Evolutionary conservation across 108 stramenopile genomes (phyloP).

Genomic region (Pseudonitzschia multiseries): DNA sequence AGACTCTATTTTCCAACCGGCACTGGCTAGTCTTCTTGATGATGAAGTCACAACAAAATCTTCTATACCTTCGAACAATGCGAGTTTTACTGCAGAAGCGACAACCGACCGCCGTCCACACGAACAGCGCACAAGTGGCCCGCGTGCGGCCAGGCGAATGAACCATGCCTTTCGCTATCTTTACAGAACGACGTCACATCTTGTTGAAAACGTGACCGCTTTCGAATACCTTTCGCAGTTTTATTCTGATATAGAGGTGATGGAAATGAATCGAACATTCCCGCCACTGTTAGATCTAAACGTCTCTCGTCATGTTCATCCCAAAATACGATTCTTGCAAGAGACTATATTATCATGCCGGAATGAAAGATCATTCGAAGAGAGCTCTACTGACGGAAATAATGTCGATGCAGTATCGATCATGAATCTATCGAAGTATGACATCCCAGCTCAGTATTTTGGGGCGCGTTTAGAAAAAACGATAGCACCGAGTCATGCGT

Average conservation of each 20-base stretch:
- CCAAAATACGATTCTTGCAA: conserved; percentile 75
- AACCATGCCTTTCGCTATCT: conserved; percentile 80
- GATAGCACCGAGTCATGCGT: conserved; percentile 82
- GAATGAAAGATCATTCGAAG: neutral
- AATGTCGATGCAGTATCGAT: neutral
- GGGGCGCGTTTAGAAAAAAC: conserved; percentile 71
- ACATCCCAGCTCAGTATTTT: conserved; percentile 68
- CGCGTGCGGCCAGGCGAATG: conserved; percentile 67
- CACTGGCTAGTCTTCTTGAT: neutral
- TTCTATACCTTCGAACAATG: neutral
- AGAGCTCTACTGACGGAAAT: neutral
- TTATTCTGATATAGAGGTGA: conserved; percentile 56
- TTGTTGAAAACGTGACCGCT: conserved; percentile 35
- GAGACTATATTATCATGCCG: conserved; percentile 41
- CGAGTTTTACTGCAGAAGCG: neutral
- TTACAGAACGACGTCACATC: conserved; percentile 55
- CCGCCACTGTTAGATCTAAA: conserved; percentile 72
- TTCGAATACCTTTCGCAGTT: conserved; percentile 52
- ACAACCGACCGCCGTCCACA: conserved; percentile 37
- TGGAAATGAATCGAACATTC: conserved; percentile 56
- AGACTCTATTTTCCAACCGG: neutral
- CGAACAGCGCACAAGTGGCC: conserved; percentile 63
- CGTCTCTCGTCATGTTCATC: conserved; percentile 65
- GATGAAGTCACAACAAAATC: neutral
- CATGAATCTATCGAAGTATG: conserved; percentile 20